These are phyloP conservation scores for Lasiodiplodia sp. DNA, from an alignment of 2,329 filamentous ascomycete species.

Conservation along the genomic window DNA sequence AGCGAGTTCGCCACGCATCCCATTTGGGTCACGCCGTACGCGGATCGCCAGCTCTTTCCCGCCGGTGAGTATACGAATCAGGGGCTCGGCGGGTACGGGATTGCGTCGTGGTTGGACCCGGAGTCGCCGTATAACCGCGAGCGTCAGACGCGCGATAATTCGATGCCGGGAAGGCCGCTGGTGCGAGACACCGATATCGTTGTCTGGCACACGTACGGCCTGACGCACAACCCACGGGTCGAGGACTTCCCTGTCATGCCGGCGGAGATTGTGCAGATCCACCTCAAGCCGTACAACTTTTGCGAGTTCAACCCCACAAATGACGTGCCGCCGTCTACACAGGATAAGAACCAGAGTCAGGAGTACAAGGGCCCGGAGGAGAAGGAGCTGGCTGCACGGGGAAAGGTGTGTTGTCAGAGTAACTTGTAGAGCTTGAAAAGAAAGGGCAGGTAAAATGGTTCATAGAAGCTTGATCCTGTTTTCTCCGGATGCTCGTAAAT, in stretches of 20 bases:
- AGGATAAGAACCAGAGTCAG: too few relatives aligned
- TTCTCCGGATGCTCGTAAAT: too few relatives aligned
- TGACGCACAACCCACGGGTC: slow-evolving; percentile 60
- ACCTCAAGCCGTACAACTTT: slow-evolving; percentile 61
- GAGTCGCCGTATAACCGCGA: too few relatives aligned
- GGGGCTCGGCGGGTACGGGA: slow-evolving; percentile 51
- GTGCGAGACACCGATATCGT: slow-evolving; percentile 57
- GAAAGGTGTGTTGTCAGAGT: too few relatives aligned
- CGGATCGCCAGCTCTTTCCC: slow-evolving; percentile 60
- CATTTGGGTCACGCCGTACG: slow-evolving; percentile 63
- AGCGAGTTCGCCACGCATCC: slow-evolving; percentile 60
- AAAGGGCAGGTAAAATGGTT: too few relatives aligned
- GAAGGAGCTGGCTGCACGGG: too few relatives aligned
- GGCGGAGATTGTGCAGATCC: slow-evolving; percentile 56
- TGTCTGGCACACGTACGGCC: slow-evolving; percentile 58
- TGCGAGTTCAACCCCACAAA: slow-evolving; percentile 61
- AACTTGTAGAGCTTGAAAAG: too few relatives aligned
- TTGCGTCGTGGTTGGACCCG: slow-evolving; percentile 38
- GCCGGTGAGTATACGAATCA: slow-evolving; percentile 58
- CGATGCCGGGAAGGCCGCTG: slow-evolving; percentile 51
- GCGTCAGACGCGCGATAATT: slow-evolving; percentile 41
- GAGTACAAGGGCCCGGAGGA: too few relatives aligned
- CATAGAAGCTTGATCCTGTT: too few relatives aligned
- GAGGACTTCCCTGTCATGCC: slow-evolving; percentile 51
- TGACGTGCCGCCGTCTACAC: slow-evolving; percentile 53